phyloP scores from a whole-genome alignment of 2,329 filamentous ascomycete genomes.

The Ophiostoma ulmi region DNA sequence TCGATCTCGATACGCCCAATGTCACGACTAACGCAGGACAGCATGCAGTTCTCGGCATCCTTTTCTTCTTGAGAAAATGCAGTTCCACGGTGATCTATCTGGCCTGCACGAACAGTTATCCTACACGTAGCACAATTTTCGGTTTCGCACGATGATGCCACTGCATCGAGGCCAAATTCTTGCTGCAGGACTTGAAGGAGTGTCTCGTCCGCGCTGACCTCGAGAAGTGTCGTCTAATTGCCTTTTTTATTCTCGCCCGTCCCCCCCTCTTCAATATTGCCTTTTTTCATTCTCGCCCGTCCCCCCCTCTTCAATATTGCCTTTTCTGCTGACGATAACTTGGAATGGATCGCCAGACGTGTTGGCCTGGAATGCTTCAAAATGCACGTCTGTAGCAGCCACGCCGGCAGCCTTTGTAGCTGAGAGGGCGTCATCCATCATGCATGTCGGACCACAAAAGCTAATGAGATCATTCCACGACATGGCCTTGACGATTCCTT shows the following conservation, averaged over 20 bases:
- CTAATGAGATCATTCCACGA: slow-evolving; percentile 1
- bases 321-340: neutral
- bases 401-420: neutral
- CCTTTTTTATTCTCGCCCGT: neutral
- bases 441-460: neutral
- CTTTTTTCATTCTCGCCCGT: no score
- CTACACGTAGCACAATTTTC: neutral
- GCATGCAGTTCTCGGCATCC: neutral
- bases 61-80: neutral
- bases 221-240: neutral
- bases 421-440: neutral
- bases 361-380: slow-evolving; percentile 3
- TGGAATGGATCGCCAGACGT: neutral
- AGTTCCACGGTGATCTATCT: neutral
- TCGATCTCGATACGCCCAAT: neutral
- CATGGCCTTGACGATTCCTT: slow-evolving; percentile 33
- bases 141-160: neutral
- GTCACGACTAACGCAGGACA: neutral
- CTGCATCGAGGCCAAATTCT: neutral
- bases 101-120: neutral
- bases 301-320: neutral
- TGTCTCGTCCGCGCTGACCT: neutral
- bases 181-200: neutral
- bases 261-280: neutral
- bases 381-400: neutral